Evolutionary conservation across 2,329 filamentous ascomycete species (phyloP), one percentile per base, ranked within the genome.

Genomic region (Moelleriella libera): DNA sequence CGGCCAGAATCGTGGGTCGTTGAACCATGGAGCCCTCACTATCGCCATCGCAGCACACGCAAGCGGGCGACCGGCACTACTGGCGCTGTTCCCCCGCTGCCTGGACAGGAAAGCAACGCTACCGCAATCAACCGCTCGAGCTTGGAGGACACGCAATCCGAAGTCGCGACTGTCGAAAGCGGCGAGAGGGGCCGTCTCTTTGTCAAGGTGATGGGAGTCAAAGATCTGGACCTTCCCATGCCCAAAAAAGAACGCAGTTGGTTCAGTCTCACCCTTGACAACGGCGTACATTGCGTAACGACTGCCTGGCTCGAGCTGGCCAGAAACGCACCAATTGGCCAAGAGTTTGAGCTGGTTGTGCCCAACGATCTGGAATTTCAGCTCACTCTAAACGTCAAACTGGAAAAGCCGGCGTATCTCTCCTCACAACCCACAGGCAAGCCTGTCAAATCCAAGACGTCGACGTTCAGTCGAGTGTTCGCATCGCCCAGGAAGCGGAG

Each of bases 311-410:
- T 97, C 7, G 92, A 98, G 63, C 73, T 98, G 50, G 88, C 88
- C 21, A 85, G 85, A 56, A 90, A 85, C 50, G 90, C 92, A 2
- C 88, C 92, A 0, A 97, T 98, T 55, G 92, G 90, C 6, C 92
- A 98, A 60, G 92, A 98, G 62, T 98, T 98, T 57, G 92, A 98
- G 68, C 80, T 98, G 43, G 89, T 97, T 32, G 92, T 98, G 30
- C 83, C 94, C 45, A 92, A 95, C 56, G 92, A 98, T 57, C 79
- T 98, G n/a, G 92, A 98, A 64, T 98, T 98, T 68, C 92, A 98
- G 66, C 78, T 98, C 40, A 97, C 92, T 0, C 76, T 98, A 11
- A 94, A 96, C 55, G 94, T 94, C 53, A 96, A 96, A 69, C 75
- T 97, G 29, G 85, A 89, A 54, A 86, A 89, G 59, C 86, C 85